These are phyloP conservation scores for Ligustrum vulgare DNA, from an alignment of 257 asterid genomes.

Conservation along the genomic window DNA sequence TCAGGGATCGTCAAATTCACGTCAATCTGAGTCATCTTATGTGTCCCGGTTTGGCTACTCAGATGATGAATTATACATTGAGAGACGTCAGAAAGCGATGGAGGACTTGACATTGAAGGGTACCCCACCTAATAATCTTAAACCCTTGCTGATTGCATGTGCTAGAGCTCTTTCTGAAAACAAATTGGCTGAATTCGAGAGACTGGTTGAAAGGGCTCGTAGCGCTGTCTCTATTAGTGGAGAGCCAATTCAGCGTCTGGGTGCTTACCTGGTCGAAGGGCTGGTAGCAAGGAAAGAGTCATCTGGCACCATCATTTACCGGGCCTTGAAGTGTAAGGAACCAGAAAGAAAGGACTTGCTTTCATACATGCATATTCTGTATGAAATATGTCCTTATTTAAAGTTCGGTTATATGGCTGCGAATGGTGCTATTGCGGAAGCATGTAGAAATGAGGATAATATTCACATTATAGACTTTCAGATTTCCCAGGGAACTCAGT, in stretches of 20 bases:
- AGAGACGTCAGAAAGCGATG: not conserved
- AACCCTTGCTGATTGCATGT: conserved; percentile 13
- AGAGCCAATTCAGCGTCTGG: conserved; percentile 17
- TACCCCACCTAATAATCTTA: not conserved
- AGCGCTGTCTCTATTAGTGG: conserved; percentile 7
- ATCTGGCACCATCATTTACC: conserved; percentile 3
- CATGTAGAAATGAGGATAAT: conserved; percentile 8
- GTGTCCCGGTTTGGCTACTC: not conserved
- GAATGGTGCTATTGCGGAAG: conserved; percentile 18
- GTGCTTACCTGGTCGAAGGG: conserved; percentile 17
- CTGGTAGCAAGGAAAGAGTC: conserved; percentile 9
- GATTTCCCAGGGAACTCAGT: not conserved
- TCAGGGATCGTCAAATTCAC: not conserved
- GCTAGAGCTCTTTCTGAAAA: conserved; percentile 7
- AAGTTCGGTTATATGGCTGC: conserved; percentile 21
- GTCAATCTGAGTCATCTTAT: conserved; percentile 1
- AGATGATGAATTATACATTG: not conserved
- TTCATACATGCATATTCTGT: conserved; percentile 16
- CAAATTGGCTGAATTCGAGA: conserved; percentile 3
- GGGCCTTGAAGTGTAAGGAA: conserved; percentile 9
- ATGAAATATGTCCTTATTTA: conserved; percentile 14
- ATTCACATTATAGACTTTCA: not conserved
- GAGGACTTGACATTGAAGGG: not conserved
- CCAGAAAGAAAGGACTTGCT: conserved; percentile 15
- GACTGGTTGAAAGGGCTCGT: conserved; percentile 4